Evolutionary conservation across 495 filamentous ascomycete genomes (phyloP).

Genomic region (Hypoxylon cercidicola): DNA sequence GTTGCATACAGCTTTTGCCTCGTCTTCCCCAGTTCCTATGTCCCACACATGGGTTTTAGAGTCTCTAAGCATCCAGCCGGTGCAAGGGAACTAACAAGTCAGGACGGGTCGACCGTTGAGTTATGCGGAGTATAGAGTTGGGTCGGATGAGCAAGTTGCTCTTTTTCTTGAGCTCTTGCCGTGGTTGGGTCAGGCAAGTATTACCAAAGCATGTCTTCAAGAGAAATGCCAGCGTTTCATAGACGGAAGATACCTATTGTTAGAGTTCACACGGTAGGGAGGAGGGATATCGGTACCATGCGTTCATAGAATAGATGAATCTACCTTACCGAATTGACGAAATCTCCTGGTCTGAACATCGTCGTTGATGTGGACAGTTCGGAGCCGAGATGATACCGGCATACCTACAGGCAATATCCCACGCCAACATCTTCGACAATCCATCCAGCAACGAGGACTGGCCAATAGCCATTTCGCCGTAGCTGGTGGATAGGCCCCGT

Average conservation of each 20-base stretch:
- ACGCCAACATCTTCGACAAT: neutral
- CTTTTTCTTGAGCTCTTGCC: neutral
- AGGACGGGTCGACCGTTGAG: slow-evolving; percentile 19
- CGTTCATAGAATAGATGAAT: slow-evolving; percentile 11
- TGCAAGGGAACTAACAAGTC: slow-evolving; percentile 6
- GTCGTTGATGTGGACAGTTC: slow-evolving; percentile 2
- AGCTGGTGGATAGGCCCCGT: slow-evolving; percentile 2
- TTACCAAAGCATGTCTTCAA: slow-evolving; percentile 4
- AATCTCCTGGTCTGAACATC: neutral
- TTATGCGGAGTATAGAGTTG: slow-evolving; percentile 20
- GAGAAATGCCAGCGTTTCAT: slow-evolving; percentile 1
- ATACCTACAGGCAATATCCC: neutral
- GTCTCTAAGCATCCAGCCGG: slow-evolving; percentile 41
- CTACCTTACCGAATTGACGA: slow-evolving; percentile 4
- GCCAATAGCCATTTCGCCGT: slow-evolving; percentile 11
- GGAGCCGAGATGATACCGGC: slow-evolving; percentile 3
- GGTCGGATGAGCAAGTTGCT: neutral
- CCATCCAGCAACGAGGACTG: neutral
- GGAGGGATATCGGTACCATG: neutral
- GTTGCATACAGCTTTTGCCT: slow-evolving; percentile 44
- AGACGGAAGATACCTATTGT: slow-evolving; percentile 15
- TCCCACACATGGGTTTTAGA: slow-evolving; percentile 55
- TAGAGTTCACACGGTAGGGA: slow-evolving; percentile 8
- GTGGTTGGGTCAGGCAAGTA: slow-evolving; percentile 2
- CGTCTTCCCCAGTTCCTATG: slow-evolving; percentile 57